Conservation (phyloP, 768 basidiomycete species). For the Amanita polypyramis region DNA sequence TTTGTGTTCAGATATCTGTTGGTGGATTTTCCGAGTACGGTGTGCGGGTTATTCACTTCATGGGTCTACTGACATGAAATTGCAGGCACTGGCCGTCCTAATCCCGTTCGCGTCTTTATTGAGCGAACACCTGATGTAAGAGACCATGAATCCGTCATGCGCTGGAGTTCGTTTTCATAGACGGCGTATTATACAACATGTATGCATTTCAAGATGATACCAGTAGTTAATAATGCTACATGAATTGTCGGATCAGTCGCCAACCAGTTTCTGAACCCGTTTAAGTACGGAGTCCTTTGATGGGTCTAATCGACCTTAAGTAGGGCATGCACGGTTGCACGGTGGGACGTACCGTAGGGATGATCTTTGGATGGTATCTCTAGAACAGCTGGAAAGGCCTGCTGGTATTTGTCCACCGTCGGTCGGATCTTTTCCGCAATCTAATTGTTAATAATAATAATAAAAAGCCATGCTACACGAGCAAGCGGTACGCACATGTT, state of each 20-base stretch:
- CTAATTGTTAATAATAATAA: constrained; percentile 33
- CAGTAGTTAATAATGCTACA: neutral
- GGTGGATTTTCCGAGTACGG: constrained; percentile 71
- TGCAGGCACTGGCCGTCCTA: constrained; percentile 52
- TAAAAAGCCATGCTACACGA: neutral
- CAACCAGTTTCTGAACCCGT: constrained; percentile 92
- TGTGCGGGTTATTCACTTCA: constrained; percentile 7
- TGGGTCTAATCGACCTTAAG: constrained; percentile 49
- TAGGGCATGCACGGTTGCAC: neutral
- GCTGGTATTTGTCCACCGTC: constrained; percentile 89
- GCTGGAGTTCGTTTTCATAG: constrained; percentile 40
- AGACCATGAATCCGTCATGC: constrained; percentile 63
- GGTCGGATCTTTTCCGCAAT: constrained; percentile 96
- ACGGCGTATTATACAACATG: constrained; percentile 14
- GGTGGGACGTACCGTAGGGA: constrained; percentile 69
- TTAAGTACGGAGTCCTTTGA: constrained; percentile 93
- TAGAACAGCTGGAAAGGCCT: constrained; percentile 91
- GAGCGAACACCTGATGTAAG: constrained; percentile 55
- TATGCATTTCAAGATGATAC: neutral
- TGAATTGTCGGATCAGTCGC: constrained; percentile 36
- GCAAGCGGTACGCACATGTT: constrained; percentile 59
- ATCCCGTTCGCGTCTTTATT: constrained; percentile 59
- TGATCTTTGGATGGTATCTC: constrained; percentile 99
- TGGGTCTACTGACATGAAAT: neutral
- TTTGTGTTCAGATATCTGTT: constrained; percentile 72